Evolutionary conservation across 1,284 basidiomycete genomes (phyloP), one percentile per base, ranked within the genome.

Genomic region (Filobasidium uniguttulatum): DNA sequence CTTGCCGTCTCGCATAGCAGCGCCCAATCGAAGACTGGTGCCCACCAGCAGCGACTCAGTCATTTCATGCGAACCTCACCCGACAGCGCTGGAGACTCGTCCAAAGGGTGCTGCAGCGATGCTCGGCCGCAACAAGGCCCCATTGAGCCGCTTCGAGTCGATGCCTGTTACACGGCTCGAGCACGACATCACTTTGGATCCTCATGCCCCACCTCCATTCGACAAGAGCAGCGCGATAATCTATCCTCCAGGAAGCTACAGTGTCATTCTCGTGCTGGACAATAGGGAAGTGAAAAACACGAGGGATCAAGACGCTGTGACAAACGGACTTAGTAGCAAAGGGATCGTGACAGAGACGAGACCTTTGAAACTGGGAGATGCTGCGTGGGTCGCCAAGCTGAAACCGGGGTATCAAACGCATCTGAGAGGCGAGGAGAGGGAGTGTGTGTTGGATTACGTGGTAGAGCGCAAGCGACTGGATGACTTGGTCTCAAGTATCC

Each of bases 381-480:
- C 75, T 52, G 62, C 73, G 23, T 79, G 77, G 77, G 63, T 79
- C 14, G 76, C 76, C 1, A 63, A 67, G 23, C 40, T 45, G 14
- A 44, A 33, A 19, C 41, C 25, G 6, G 28, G 37, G 10, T 15
- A 12, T 23, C 26, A 43, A 6, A 38, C 45, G 3, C 9, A 34
- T 19, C 37, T 48, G 6, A 50, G 68, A 25, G 60, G 57, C 15
- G 66, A 68, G 34, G 59, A 57, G 7, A 59, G 59, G 17, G 75
- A 77, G 48, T 72, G 72, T 52, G 73, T 76, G 15, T 61, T 78
- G 33, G 75, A 78, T 55, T 75, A 71, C 48, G 73, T 77, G 9
- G 68, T 75, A 3, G 77, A 78, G 63, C 62, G 76, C 44, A 78
- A 78, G 57, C 56, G 76, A 17, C 60, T 77, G 19, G 76, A 77